Base-by-base conservation (phyloP, 169 alveolate species). In the Ichthyophthirius multifiliis region DNA sequence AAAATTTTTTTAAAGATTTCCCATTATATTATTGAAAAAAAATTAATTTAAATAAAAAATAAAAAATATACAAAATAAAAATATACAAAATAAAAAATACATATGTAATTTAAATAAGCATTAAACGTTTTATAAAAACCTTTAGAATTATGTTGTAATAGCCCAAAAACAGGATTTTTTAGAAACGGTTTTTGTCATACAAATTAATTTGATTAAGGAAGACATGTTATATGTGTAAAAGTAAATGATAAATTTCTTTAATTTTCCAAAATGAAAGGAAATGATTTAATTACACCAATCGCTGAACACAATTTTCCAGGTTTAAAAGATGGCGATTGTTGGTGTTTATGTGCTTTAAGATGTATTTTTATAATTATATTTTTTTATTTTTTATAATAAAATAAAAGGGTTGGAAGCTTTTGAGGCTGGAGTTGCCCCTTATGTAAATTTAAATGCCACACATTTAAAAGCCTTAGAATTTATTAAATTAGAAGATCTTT, bases 61-160 rank as follows among this genome's bases (percentile, higher is more conserved):
- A n/a, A n/a, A n/a, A n/a, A n/a, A n/a, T n/a, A n/a, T n/a, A n/a
- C n/a, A n/a, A n/a, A n/a, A n/a, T n/a, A n/a, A n/a, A n/a, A n/a
- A n/a, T n/a, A n/a, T n/a, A n/a, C n/a, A n/a, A n/a, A n/a, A n/a
- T n/a, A n/a, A n/a, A n/a, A n/a, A n/a, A n/a, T n/a, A n/a, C n/a
- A n/a, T 55, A 55, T 55, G 71, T 55, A 55, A 23, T 34, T 27
- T 20, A 55, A 55, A 27, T 55, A 55, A 9, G 34, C 71, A 27
- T 55, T 55, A 55, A 55, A 55, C 71, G 71, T 55, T 20, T 55
- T 55, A n/a, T 55, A n/a, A 2, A 55, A 39, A 55, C 71, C 76
- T 23, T 27, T 65, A 13, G 27, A 65, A 12, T 5, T 43, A 20
- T 65, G 76, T 20, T 39, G 76, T 12, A 39, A 18, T 20, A 65